Conservation (phyloP, 352 stramenopile genomes). For the Globisporangium rhizosaccharum region DNA sequence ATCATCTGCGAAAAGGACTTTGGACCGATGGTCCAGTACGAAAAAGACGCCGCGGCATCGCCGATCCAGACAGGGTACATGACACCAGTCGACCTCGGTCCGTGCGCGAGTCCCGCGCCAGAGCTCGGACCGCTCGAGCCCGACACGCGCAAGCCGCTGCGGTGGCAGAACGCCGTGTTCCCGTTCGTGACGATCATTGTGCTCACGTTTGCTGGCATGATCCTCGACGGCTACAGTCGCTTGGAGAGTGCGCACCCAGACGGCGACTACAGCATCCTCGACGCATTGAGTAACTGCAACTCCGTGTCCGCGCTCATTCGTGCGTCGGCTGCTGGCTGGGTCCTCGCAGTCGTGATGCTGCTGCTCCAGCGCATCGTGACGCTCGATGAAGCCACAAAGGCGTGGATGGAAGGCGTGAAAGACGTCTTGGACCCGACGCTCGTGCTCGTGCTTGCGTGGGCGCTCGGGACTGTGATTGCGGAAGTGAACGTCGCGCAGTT, state of each 20-base stretch:
- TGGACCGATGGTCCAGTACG: constrained; percentile 82
- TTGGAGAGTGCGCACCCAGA: constrained; percentile 41
- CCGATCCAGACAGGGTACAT: constrained; percentile 60
- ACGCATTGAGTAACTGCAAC: constrained; percentile 75
- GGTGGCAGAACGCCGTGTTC: constrained; percentile 83
- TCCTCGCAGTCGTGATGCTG: constrained; percentile 66
- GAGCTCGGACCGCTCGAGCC: constrained; percentile 68
- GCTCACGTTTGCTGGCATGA: constrained; percentile 85
- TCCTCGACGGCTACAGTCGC: constrained; percentile 69
- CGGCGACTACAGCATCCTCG: constrained; percentile 45
- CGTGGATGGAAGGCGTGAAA: constrained; percentile 89
- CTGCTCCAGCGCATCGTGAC: constrained; percentile 81
- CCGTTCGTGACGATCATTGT: constrained; percentile 80
- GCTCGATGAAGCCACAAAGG: constrained; percentile 83
- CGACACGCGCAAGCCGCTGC: constrained; percentile 62
- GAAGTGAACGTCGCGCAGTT: constrained; percentile 83
- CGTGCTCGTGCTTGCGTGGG: constrained; percentile 88
- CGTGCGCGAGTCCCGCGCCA: constrained; percentile 63
- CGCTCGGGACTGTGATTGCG: constrained; percentile 78
- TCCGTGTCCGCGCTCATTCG: constrained; percentile 75
- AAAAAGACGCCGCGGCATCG: constrained; percentile 72
- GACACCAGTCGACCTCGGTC: constrained; percentile 51
- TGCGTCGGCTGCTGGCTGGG: constrained; percentile 69
- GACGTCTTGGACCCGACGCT: constrained; percentile 89
- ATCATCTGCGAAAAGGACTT: constrained; percentile 88